Conservation (phyloP, 805 yeast species). For the Kazachstania psychrophila region DNA sequence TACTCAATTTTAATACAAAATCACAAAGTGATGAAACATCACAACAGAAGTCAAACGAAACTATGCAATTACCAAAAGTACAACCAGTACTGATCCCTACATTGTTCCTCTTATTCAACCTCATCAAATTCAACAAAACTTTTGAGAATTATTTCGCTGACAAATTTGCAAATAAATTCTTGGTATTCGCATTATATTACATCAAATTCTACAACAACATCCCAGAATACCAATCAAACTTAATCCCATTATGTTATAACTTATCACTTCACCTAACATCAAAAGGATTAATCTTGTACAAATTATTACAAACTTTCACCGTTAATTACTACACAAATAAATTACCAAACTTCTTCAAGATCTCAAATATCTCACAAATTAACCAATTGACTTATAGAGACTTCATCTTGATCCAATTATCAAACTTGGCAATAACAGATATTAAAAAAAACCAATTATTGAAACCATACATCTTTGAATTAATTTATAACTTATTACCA, state of each 20-base stretch:
- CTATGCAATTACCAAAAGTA: constrained; percentile 27
- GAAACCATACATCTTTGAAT: constrained; percentile 44
- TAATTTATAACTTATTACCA: constrained; percentile 53
- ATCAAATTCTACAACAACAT: constrained; percentile 36
- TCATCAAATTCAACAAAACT: constrained; percentile 59
- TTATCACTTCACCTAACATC: constrained; percentile 44
- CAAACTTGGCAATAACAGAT: constrained; percentile 34
- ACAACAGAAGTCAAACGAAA: constrained; percentile 1
- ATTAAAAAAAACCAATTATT: constrained; percentile 28
- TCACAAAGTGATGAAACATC: constrained; percentile 1
- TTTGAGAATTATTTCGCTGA: constrained; percentile 40
- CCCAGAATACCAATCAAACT: constrained; percentile 15
- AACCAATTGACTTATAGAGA: constrained; percentile 50
- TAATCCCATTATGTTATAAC: constrained; percentile 44
- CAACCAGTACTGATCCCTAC: constrained; percentile 49
- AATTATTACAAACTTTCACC: constrained; percentile 39
- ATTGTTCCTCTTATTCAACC: constrained; percentile 64
- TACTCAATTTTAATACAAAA: constrained; percentile 19
- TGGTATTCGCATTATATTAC: constrained; percentile 48
- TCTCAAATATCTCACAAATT: constrained; percentile 30
- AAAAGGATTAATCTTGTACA: constrained; percentile 31
- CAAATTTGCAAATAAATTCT: constrained; percentile 43
- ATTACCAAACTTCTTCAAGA: constrained; percentile 46
- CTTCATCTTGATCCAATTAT: constrained; percentile 46
- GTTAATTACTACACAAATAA: constrained; percentile 35